phyloP scores from a whole-genome alignment of 306 rosid species.

The Elaeagnus macrophylla region DNA sequence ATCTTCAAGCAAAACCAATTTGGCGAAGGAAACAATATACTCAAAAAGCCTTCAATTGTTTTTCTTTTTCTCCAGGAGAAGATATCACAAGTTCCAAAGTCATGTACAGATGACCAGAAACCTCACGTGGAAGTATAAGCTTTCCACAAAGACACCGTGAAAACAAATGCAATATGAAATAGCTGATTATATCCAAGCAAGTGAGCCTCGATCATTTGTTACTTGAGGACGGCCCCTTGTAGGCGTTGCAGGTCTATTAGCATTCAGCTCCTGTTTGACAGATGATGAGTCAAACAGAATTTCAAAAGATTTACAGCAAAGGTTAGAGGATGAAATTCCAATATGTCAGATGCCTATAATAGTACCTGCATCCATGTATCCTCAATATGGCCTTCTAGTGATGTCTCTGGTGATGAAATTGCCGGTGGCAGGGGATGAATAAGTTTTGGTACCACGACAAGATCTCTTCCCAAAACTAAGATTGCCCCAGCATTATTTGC shows the following conservation, averaged over 20 bases:
- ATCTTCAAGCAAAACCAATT: slow-evolving; percentile 25
- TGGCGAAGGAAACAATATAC: slow-evolving; percentile 30
- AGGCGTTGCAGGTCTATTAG: slow-evolving; percentile 97
- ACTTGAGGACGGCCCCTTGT: slow-evolving; percentile 99
- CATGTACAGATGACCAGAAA: slow-evolving; percentile 45
- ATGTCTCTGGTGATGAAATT: slow-evolving; percentile 82
- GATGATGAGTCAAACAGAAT: slow-evolving; percentile 10
- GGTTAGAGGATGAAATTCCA: neutral
- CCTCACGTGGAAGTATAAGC: slow-evolving; percentile 45
- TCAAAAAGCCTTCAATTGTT: slow-evolving; percentile 32
- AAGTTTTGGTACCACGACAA: slow-evolving; percentile 95
- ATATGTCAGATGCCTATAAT: slow-evolving; percentile 4
- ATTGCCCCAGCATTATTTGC: slow-evolving; percentile 99
- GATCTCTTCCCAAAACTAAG: slow-evolving; percentile 94
- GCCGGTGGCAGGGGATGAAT: slow-evolving; percentile 98
- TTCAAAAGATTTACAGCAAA: slow-evolving; percentile 9
- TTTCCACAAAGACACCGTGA: slow-evolving; percentile 21
- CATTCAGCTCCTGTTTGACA: slow-evolving; percentile 74
- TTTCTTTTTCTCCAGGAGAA: slow-evolving; percentile 17
- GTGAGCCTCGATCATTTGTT: slow-evolving; percentile 83
- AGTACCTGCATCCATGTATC: slow-evolving; percentile 99
- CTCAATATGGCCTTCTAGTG: slow-evolving; percentile 91
- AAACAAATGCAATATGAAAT: slow-evolving; percentile 13
- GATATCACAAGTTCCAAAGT: slow-evolving; percentile 25
- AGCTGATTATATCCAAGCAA: slow-evolving; percentile 81